These are phyloP conservation scores for Magnaporthales sp. DNA, from an alignment of 2,329 filamentous ascomycete genomes.

Conservation along the genomic window DNA sequence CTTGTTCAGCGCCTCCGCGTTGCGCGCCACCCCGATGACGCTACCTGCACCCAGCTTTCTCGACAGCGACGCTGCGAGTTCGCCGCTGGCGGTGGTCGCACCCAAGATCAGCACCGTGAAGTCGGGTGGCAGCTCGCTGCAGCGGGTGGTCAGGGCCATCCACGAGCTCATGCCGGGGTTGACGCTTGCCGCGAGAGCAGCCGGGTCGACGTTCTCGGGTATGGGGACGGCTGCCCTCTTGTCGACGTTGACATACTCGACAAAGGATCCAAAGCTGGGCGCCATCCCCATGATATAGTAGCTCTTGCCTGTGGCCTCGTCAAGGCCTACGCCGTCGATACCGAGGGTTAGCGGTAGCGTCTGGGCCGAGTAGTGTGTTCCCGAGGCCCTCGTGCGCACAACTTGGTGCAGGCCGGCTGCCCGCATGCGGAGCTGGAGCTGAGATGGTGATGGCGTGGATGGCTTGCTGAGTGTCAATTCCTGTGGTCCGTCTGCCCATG, in stretches of 20 bases:
- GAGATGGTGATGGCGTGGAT: not conserved
- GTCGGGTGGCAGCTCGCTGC: conserved; percentile 24
- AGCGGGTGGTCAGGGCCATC: conserved; percentile 45
- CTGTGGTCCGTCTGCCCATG: not conserved
- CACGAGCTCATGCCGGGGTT: conserved; percentile 48
- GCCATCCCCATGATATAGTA: conserved; percentile 40
- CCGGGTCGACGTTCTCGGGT: conserved; percentile 34
- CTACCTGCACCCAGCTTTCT: conserved; percentile 37
- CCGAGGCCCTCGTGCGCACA: conserved; percentile 42
- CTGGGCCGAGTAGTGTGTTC: conserved; percentile 43
- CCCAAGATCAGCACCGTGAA: conserved; percentile 66
- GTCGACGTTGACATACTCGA: conserved; percentile 39
- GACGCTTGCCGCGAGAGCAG: conserved; percentile 40
- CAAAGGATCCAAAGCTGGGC: conserved; percentile 30
- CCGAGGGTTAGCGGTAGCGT: conserved; percentile 42
- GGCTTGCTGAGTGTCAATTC: not conserved
- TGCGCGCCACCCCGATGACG: conserved; percentile 43
- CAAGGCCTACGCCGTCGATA: conserved; percentile 41
- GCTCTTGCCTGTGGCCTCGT: conserved; percentile 32
- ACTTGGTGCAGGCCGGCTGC: conserved; percentile 43
- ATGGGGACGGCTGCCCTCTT: conserved; percentile 28
- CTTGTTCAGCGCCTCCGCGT: conserved; percentile 26
- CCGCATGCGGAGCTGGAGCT: conserved; percentile 40
- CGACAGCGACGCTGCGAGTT: conserved; percentile 38
- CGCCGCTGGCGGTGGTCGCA: conserved; percentile 75